Conservation (phyloP, 108 stramenopile species). For the Pseudonitzschia delicatissima region DNA sequence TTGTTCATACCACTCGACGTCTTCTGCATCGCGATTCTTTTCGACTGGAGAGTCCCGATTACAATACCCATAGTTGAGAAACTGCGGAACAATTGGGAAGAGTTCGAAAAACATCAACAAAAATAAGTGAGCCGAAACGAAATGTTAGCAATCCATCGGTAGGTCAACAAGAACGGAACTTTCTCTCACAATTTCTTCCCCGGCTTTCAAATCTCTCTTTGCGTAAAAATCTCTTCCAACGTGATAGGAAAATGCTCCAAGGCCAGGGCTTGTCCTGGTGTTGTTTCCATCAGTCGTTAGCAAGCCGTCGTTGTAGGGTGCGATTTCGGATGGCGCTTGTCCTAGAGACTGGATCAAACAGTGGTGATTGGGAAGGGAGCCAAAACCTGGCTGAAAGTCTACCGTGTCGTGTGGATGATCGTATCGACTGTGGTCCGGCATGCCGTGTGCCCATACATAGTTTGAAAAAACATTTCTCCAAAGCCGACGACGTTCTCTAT, state of each 20-base stretch:
- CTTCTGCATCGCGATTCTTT: not conserved
- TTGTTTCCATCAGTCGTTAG: not conserved
- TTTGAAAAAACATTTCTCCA: slow-evolving; percentile 2
- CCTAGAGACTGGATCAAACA: slow-evolving; percentile 16
- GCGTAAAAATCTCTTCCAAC: slow-evolving; percentile 30
- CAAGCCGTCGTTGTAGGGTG: slow-evolving; percentile 16
- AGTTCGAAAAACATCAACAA: not conserved
- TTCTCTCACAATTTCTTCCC: slow-evolving; percentile 28
- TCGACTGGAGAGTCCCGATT: not conserved
- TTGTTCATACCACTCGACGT: not conserved
- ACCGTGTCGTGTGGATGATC: slow-evolving; percentile 17
- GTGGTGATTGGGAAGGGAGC: slow-evolving; percentile 44
- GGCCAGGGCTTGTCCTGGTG: slow-evolving; percentile 13
- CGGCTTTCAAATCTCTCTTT: slow-evolving; percentile 4
- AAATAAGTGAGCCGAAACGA: not conserved
- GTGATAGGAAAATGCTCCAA: slow-evolving; percentile 42
- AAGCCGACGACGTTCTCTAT: not conserved
- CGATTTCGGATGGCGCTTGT: slow-evolving; percentile 1
- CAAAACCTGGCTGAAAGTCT: slow-evolving; percentile 42
- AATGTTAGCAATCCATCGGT: no score
- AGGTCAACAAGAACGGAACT: not conserved
- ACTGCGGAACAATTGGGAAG: not conserved
- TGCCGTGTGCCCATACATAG: slow-evolving; percentile 2
- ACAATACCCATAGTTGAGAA: slow-evolving; percentile 8
- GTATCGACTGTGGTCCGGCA: slow-evolving; percentile 8